phyloP scores from a whole-genome alignment of 2,329 filamentous ascomycete species.

The Aspergillus melleus region DNA sequence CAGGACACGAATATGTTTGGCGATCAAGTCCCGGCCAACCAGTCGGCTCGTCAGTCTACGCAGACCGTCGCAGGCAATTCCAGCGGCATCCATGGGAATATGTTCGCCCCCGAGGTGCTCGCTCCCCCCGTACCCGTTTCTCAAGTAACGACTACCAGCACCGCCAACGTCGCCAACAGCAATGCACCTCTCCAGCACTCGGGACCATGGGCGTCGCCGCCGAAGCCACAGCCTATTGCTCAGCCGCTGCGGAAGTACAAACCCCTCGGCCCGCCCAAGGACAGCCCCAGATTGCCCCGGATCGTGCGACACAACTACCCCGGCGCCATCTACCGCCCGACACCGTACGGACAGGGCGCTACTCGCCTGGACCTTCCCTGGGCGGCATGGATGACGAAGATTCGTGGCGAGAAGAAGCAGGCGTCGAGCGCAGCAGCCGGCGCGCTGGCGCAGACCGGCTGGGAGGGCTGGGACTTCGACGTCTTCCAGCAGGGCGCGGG shows the following conservation, averaged over 20 bases:
- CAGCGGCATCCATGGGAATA: neutral
- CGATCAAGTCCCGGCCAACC: neutral
- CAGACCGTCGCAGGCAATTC: neutral
- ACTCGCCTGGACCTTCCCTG: neutral
- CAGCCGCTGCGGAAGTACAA: neutral
- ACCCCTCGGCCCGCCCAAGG: neutral
- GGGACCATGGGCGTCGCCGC: neutral
- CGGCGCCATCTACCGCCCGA: neutral
- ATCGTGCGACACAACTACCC: neutral
- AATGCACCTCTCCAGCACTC: neutral
- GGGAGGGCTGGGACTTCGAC: neutral
- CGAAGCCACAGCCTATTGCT: neutral
- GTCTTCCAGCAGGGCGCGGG: neutral
- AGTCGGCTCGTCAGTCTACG: neutral
- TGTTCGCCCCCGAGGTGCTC: neutral
- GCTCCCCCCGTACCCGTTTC: neutral
- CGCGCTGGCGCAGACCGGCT: neutral
- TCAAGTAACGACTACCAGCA: neutral
- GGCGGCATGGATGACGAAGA: neutral
- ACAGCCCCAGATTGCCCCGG: neutral
- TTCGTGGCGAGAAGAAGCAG: neutral
- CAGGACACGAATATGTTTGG: neutral
- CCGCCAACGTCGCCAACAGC: neutral
- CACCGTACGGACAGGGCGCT: neutral
- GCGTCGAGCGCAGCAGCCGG: no score